A percentile compares a stretch with the other conserved stretches of the same genome.
Conservation (phyloP, 2,329 filamentous ascomycete species). For the Neonectria coccinea region DNA sequence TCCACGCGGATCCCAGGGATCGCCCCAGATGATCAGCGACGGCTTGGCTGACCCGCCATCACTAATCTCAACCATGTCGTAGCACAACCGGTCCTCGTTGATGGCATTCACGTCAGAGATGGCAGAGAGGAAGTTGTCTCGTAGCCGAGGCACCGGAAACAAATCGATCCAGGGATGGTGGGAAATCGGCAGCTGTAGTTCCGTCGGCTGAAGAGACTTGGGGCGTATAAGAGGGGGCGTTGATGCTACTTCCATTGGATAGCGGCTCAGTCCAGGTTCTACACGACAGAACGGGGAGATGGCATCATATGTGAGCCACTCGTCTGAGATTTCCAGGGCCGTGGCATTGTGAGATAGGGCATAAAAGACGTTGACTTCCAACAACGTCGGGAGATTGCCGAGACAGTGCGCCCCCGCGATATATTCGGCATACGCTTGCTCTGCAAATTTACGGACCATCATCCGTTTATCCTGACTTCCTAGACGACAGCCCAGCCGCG, state of each 20-base stretch:
- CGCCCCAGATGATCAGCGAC: constrained; percentile 61
- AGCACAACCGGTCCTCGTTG: constrained; percentile 24
- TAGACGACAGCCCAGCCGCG: background rate
- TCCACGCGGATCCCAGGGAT: constrained; percentile 56
- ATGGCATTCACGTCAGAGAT: background rate
- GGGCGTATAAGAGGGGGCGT: background rate
- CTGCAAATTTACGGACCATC: constrained; percentile 6
- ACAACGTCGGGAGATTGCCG: constrained; percentile 6
- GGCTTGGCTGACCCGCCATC: constrained; percentile 13
- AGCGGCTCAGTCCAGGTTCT: constrained; percentile 13
- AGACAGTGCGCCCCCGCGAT: constrained; percentile 9
- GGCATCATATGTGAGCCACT: constrained; percentile 18
- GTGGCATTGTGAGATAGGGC: constrained; percentile 7
- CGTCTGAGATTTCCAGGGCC: constrained; percentile 7
- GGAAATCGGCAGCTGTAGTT: constrained; percentile 7
- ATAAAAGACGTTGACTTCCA: constrained; percentile 22
- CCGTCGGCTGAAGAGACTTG: constrained; percentile 14
- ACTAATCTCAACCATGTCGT: constrained; percentile 17
- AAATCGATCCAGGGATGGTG: constrained; percentile 31
- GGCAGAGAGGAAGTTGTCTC: constrained; percentile 23
- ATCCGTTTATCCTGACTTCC: background rate
- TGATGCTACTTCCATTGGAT: background rate
- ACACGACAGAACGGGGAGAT: constrained; percentile 17
- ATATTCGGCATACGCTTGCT: constrained; percentile 21
- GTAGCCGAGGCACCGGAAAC: constrained; percentile 20